Evolutionary conservation across 164 flowering plant species (phyloP).

Genomic region (Annona cherimola): DNA sequence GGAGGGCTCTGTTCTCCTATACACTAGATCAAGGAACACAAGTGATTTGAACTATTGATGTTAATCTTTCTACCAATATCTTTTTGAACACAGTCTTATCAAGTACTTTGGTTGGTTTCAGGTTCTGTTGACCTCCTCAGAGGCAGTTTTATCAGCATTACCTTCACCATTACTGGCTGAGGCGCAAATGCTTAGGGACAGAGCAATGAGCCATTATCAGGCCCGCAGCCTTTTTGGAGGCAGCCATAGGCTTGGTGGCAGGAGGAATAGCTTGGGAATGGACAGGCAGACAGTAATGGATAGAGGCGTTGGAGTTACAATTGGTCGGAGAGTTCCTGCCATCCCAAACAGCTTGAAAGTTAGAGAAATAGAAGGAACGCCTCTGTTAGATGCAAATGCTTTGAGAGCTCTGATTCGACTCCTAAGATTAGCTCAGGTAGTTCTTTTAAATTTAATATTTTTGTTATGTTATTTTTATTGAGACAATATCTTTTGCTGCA

Average conservation of each 20-base stretch:
- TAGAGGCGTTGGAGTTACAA: conserved; percentile 79
- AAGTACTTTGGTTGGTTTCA: conserved; percentile 18
- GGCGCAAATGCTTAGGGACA: conserved; percentile 93
- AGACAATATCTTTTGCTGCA: too few relatives aligned
- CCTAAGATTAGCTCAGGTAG: conserved; percentile 81
- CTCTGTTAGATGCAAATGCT: conserved; percentile 70
- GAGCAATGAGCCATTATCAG: conserved; percentile 92
- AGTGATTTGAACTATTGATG: not conserved
- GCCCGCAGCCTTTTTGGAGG: conserved; percentile 82
- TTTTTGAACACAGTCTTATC: not conserved
- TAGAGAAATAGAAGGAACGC: conserved; percentile 80
- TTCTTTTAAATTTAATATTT: not conserved
- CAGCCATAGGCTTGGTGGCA: conserved; percentile 51
- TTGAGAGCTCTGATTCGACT: conserved; percentile 81
- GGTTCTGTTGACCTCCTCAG: conserved; percentile 96
- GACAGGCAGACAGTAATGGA: conserved; percentile 79
- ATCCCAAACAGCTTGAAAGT: conserved; percentile 53
- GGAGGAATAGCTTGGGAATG: conserved; percentile 65
- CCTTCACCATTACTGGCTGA: conserved; percentile 92
- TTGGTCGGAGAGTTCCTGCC: conserved; percentile 59
- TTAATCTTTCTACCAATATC: not conserved
- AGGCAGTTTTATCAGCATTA: conserved; percentile 77
- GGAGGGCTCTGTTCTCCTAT: not conserved
- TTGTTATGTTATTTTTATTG: not conserved
- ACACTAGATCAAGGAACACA: not conserved